These are phyloP conservation scores for Chlorella sp. DNA, from an alignment of 139 green algal genomes.

Conservation along the genomic window DNA sequence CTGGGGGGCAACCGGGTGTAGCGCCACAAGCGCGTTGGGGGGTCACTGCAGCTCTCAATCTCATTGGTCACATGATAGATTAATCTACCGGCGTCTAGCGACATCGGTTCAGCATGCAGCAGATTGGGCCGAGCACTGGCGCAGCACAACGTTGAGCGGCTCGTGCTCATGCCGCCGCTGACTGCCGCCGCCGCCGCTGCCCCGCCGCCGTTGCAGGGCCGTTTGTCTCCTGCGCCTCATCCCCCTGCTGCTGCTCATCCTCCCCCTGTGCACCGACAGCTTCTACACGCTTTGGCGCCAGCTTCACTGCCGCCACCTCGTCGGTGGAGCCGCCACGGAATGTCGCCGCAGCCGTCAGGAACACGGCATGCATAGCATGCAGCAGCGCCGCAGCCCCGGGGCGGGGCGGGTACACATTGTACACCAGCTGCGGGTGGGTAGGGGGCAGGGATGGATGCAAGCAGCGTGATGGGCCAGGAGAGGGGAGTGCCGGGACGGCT, in stretches of 20 bases:
- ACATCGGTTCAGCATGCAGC: too few relatives aligned
- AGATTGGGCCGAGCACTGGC: too few relatives aligned
- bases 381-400: slow-evolving; percentile 33
- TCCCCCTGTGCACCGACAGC: neutral
- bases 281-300: neutral
- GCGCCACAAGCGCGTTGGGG: too few relatives aligned
- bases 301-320: neutral
- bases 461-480: neutral
- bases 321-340: neutral
- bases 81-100: too few relatives aligned
- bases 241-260: neutral
- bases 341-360: neutral
- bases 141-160: too few relatives aligned
- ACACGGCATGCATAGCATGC: slow-evolving; percentile 16
- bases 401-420: slow-evolving; percentile 59
- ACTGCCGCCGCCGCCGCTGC: neutral
- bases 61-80: too few relatives aligned
- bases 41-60: too few relatives aligned
- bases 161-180: neutral
- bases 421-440: slow-evolving; percentile 32
- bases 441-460: neutral
- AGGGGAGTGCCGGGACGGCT: too few relatives aligned
- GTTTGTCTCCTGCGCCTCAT: neutral
- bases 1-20: too few relatives aligned
- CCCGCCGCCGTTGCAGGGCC: neutral